phyloP scores from a whole-genome alignment of 1,139 yeast genomes.

The Nakaseomyces delphensis region DNA sequence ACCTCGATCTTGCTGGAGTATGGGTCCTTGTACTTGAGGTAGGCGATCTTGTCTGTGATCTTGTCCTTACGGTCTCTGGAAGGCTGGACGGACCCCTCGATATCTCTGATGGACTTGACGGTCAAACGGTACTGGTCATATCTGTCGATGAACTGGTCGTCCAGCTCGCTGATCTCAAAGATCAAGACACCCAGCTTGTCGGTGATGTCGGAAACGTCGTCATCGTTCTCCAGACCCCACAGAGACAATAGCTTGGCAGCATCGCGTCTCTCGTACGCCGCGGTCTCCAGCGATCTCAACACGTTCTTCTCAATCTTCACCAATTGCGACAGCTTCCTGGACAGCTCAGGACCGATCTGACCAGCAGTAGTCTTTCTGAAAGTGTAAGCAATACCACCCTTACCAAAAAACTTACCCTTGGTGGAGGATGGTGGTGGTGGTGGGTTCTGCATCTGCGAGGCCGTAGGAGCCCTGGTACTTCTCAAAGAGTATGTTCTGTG shows the following conservation, averaged over 20 bases:
- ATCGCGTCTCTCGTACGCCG: slow-evolving; percentile 91
- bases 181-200: slow-evolving; percentile 94
- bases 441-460: slow-evolving; percentile 85
- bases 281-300: slow-evolving; percentile 86
- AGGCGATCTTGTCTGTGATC: slow-evolving; percentile 96
- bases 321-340: slow-evolving; percentile 80
- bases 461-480: slow-evolving; percentile 92
- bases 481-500: slow-evolving; percentile 98
- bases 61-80: slow-evolving; percentile 96
- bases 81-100: slow-evolving; percentile 96
- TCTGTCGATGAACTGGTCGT: slow-evolving; percentile 95
- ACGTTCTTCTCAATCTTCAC: slow-evolving; percentile 96
- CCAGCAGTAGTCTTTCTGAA: slow-evolving; percentile 89
- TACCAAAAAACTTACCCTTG: slow-evolving; percentile 84
- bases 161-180: slow-evolving; percentile 95
- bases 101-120: slow-evolving; percentile 87
- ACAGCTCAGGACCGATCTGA: slow-evolving; percentile 86
- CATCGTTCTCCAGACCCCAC: slow-evolving; percentile 98
- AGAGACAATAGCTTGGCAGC: slow-evolving; percentile 92
- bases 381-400: slow-evolving; percentile 72
- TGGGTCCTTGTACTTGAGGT: slow-evolving; percentile 96
- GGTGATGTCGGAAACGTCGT: slow-evolving; percentile 93
- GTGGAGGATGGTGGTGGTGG: slow-evolving; percentile 93
- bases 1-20: slow-evolving; percentile 91
- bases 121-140: slow-evolving; percentile 97